These are phyloP conservation scores for Turnera subulata DNA, from an alignment of 345 rosid species.

Conservation along the genomic window DNA sequence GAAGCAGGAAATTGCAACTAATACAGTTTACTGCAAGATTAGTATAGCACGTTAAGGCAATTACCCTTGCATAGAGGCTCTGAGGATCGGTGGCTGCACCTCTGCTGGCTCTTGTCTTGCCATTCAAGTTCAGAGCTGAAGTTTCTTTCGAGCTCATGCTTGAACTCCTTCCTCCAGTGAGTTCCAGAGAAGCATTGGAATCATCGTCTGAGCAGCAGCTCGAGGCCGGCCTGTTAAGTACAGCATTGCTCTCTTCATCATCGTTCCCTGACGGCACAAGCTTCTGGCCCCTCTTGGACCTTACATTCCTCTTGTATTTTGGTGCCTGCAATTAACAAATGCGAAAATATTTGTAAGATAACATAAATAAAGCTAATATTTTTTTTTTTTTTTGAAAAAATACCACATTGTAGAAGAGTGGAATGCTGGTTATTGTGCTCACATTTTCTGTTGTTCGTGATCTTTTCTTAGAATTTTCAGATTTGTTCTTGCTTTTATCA, in stretches of 20 bases:
- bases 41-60: no score
- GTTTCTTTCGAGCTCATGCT: constrained; percentile 36
- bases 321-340: constrained; percentile 26
- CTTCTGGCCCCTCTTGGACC: constrained; percentile 37
- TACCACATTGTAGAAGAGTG: neutral
- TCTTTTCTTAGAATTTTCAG: constrained; percentile 54
- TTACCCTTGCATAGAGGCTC: constrained; percentile 80
- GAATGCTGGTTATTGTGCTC: constrained; percentile 23
- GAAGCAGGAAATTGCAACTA: neutral
- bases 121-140: constrained; percentile 42
- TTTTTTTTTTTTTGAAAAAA: no score
- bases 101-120: constrained; percentile 71
- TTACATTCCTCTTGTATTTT: constrained; percentile 40
- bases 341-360: neutral
- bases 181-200: constrained; percentile 40
- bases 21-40: neutral
- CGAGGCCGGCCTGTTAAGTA: constrained; percentile 25
- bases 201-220: constrained; percentile 57
- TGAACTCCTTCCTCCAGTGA: constrained; percentile 34
- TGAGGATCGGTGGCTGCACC: constrained; percentile 83
- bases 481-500: constrained; percentile 27
- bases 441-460: constrained; percentile 40
- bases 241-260: constrained; percentile 36
- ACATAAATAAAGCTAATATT: constrained; percentile 5
- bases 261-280: constrained; percentile 19